Evolutionary conservation across 1,284 basidiomycete genomes (phyloP).

Genomic region (Tilletiopsis washingtonensis): DNA sequence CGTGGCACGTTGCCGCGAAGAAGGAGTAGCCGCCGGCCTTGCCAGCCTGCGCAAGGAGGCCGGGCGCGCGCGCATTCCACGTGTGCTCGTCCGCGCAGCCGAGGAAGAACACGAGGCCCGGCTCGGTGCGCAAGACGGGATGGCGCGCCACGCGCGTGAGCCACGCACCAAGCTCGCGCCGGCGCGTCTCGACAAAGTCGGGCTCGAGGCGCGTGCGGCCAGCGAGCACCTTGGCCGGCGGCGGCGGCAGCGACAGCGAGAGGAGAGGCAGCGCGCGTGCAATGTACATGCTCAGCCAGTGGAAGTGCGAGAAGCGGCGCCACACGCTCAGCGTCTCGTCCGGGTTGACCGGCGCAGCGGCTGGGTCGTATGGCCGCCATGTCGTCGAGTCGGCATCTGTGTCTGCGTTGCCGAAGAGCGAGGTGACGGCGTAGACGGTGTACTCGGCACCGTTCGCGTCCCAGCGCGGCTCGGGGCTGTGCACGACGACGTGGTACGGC

Average conservation of each 20-base stretch:
- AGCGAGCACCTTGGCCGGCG: conserved; percentile 67
- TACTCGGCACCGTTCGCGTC: conserved; percentile 60
- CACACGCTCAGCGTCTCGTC: conserved; percentile 52
- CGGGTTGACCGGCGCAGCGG: conserved; percentile 13
- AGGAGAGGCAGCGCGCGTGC: conserved; percentile 61
- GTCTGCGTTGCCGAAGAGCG: not conserved
- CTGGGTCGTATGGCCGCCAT: conserved; percentile 25
- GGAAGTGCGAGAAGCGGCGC: conserved; percentile 75
- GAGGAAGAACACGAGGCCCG: conserved; percentile 72
- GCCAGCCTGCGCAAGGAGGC: conserved; percentile 1
- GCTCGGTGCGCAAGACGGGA: conserved; percentile 66
- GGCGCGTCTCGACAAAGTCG: conserved; percentile 70
- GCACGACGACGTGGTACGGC: conserved; percentile 64
- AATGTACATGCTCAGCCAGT: conserved; percentile 58
- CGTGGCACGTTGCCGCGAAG: conserved; percentile 68
- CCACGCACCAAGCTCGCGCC: conserved; percentile 71
- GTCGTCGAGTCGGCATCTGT: not conserved
- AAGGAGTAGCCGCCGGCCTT: conserved; percentile 49
- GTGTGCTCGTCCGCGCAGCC: conserved; percentile 19
- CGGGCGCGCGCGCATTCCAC: conserved; percentile 13
- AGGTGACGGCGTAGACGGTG: conserved; percentile 60
- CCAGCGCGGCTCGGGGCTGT: conserved; percentile 67
- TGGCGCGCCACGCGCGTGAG: conserved; percentile 64
- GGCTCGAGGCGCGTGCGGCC: conserved; percentile 65
- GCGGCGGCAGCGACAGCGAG: conserved; percentile 66